Evolutionary conservation across 2,329 filamentous ascomycete species (phyloP).

Genomic region (Fusarium anthophilum): DNA sequence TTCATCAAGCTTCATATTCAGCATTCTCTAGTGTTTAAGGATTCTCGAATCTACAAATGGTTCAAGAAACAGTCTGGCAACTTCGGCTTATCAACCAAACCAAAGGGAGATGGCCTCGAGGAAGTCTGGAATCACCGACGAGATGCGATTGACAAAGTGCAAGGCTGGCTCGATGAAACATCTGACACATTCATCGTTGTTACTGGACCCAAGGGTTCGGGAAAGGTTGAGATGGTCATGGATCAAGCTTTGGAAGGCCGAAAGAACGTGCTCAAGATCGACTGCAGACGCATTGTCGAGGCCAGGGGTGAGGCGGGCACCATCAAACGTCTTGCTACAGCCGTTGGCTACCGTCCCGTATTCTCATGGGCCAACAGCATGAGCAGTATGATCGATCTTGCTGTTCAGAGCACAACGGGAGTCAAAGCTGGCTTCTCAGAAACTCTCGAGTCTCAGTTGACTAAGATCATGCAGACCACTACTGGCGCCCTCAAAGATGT

Average conservation of each 20-base stretch:
- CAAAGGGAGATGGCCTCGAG: slow-evolving; percentile 73
- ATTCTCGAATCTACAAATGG: slow-evolving; percentile 82
- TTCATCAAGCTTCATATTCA: slow-evolving; percentile 92
- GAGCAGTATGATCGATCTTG: slow-evolving; percentile 90
- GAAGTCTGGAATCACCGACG: slow-evolving; percentile 91
- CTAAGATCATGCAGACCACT: slow-evolving; percentile 89
- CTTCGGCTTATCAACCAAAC: slow-evolving; percentile 68
- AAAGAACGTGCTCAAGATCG: slow-evolving; percentile 82
- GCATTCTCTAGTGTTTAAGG: slow-evolving; percentile 75
- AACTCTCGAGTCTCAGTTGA: slow-evolving; percentile 86
- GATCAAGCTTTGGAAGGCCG: slow-evolving; percentile 83
- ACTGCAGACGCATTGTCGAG: slow-evolving; percentile 94
- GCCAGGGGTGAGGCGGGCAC: slow-evolving; percentile 87
- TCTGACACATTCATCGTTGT: slow-evolving; percentile 93
- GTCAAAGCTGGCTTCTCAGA: slow-evolving; percentile 96
- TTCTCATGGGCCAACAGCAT: slow-evolving; percentile 98
- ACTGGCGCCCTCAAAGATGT: slow-evolving; percentile 81
- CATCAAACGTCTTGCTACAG: slow-evolving; percentile 80
- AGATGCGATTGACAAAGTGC: slow-evolving; percentile 81
- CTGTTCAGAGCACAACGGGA: slow-evolving; percentile 91
- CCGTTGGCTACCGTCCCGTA: slow-evolving; percentile 90
- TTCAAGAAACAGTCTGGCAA: slow-evolving; percentile 71
- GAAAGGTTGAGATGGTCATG: slow-evolving; percentile 87
- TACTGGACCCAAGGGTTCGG: slow-evolving; percentile 89
- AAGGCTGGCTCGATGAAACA: slow-evolving; percentile 87